Evolutionary conservation across 192 early-diverging fungal genomes (phyloP).

Genomic region (Gorgonomyces haynaldii): DNA sequence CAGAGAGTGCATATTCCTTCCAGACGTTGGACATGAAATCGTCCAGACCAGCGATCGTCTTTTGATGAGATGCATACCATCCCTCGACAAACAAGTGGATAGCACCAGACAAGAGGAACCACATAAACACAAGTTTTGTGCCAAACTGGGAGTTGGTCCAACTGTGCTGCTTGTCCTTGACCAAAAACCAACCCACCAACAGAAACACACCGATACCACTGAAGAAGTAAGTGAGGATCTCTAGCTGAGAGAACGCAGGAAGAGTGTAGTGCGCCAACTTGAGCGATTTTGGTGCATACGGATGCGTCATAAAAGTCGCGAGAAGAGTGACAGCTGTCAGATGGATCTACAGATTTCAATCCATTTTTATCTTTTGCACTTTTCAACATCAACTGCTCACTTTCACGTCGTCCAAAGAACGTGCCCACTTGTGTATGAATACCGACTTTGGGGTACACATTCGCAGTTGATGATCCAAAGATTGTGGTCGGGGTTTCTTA

Average conservation of each 20-base stretch:
- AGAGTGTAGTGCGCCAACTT: no score
- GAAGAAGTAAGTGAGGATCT: slow-evolving; percentile 30
- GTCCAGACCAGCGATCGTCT: slow-evolving; percentile 53
- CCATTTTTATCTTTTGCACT: no score
- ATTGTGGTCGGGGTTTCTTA: no score
- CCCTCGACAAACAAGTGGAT: slow-evolving; percentile 80
- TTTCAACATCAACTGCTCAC: no score
- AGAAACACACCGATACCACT: slow-evolving; percentile 17
- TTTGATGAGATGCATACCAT: slow-evolving; percentile 67
- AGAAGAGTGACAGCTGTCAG: no score
- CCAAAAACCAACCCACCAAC: slow-evolving; percentile 7
- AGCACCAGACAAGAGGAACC: slow-evolving; percentile 72
- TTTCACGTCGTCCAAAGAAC: no score
- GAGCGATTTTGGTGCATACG: no score
- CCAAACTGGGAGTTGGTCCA: background rate
- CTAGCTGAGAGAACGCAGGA: slow-evolving; percentile 12
- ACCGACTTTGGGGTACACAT: no score
- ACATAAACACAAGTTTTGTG: slow-evolving; percentile 52
- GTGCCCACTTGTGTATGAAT: no score
- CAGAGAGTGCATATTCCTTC: slow-evolving; percentile 83
- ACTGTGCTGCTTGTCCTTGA: slow-evolving; percentile 4
- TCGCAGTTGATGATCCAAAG: no score
- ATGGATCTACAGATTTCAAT: no score
- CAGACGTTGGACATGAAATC: slow-evolving; percentile 62
- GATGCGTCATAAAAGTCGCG: no score